These are phyloP conservation scores for Fusarium dlaminii DNA, from an alignment of 2,329 filamentous ascomycete genomes.

Conservation along the genomic window DNA sequence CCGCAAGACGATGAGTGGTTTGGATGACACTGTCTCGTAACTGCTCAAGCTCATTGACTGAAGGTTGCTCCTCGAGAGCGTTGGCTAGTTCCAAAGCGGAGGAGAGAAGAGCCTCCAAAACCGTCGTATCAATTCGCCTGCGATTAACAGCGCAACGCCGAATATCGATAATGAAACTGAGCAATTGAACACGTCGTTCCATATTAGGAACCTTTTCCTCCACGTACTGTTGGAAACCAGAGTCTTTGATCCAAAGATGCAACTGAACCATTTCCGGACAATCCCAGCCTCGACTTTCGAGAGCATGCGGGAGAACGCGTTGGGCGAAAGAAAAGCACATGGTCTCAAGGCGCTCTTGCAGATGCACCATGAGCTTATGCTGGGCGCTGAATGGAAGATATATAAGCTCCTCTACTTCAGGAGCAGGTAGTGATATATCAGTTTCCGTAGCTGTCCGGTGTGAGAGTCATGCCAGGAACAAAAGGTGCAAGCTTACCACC, in stretches of 20 bases:
- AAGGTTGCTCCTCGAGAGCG: rapidly evolving
- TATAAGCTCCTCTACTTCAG: rapidly evolving
- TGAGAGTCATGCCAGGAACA: rapidly evolving
- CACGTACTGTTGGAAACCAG: rapidly evolving
- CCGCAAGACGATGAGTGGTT: background rate
- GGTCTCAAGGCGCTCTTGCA: background rate
- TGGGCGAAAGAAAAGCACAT: background rate
- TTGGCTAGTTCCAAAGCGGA: background rate
- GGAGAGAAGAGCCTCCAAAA: rapidly evolving
- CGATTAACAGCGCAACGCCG: background rate
- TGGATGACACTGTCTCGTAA: rapidly evolving
- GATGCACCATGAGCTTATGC: background rate
- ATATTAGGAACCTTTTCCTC: rapidly evolving
- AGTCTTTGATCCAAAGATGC: background rate
- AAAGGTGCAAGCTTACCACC: background rate
- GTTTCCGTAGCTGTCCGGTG: rapidly evolving
- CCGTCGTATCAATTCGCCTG: rapidly evolving
- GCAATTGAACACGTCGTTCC: rapidly evolving
- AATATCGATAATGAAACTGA: background rate
- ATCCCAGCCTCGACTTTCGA: background rate
- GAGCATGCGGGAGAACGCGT: background rate
- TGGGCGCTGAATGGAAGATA: background rate
- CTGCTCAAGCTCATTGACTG: rapidly evolving
- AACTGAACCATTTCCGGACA: background rate
- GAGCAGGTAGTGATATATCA: rapidly evolving